A percentile compares a stretch with the other conserved stretches of the same genome.
These are phyloP conservation scores for Cryptosporidium sp. DNA, from an alignment of 169 alveolate species.

Conservation along the genomic window DNA sequence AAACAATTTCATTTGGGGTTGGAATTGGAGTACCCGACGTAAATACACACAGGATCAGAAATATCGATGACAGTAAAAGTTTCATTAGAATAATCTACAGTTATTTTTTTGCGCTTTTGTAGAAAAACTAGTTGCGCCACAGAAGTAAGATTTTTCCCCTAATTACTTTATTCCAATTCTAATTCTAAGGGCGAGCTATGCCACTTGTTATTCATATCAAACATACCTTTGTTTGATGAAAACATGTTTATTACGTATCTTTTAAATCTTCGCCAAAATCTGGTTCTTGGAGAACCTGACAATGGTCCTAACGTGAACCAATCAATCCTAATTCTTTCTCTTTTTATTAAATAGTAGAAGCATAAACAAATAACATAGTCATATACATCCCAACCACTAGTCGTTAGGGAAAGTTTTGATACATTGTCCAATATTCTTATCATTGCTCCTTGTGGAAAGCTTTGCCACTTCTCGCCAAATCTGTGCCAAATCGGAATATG, in stretches of 20 bases:
- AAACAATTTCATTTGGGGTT: slow-evolving; percentile 8
- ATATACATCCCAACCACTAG: slow-evolving; percentile 68
- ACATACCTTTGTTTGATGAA: slow-evolving; percentile 43
- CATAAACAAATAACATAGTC: slow-evolving; percentile 56
- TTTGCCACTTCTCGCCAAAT: slow-evolving; percentile 73
- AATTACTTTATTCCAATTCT: background rate
- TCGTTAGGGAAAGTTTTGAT: slow-evolving; percentile 42
- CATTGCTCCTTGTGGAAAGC: slow-evolving; percentile 76
- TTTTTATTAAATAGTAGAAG: slow-evolving; percentile 40
- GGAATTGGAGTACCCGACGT: background rate
- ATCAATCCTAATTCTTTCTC: slow-evolving; percentile 53
- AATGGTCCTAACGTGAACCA: slow-evolving; percentile 73
- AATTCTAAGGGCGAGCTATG: background rate
- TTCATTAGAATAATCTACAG: background rate
- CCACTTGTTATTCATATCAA: slow-evolving; percentile 29
- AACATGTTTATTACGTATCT: slow-evolving; percentile 5
- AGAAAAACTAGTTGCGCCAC: background rate
- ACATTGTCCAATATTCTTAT: slow-evolving; percentile 47
- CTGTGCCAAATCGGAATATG: slow-evolving; percentile 74
- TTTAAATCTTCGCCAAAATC: slow-evolving; percentile 68
- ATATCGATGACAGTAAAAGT: background rate
- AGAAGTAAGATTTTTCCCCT: background rate
- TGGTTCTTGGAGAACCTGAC: slow-evolving; percentile 60
- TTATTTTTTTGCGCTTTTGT: background rate
- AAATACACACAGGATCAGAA: background rate